Base-by-base conservation (phyloP, 495 filamentous ascomycete species). In the Paragyromitra xinjiangensis region DNA sequence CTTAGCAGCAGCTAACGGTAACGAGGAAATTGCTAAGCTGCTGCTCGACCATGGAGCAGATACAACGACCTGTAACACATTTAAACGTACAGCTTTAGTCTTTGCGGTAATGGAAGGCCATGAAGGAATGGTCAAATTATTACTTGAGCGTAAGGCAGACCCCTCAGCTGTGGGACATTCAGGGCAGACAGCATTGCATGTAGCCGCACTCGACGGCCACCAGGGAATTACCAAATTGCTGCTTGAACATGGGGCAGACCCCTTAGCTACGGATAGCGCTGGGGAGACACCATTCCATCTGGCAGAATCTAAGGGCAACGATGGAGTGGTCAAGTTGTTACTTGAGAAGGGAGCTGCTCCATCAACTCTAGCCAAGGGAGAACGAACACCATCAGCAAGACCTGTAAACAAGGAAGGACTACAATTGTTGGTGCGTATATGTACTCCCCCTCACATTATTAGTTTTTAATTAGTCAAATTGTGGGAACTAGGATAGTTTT, bases 1-100 rank as follows among this genome's bases (percentile, higher is more conserved):
- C 80, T 87, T 86, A 84, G 87, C 88, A 16, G 86, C 86, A 67
- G 85, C 83, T 34, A 86, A 85, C n/a, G 87, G 88, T 3, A 87
- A 87, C 75, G 80, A 81, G 69, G 80, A 79, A n/a, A 73, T 89
- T 19, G 85, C 83, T 19, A 83, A 86, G 78, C 65, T 86, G 82
- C 78, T 90, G 62, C 82, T 90, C 7, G 64, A 71, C 14, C 12
- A 14, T 16, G 64, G 29, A 83, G 78, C 14, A 45, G 44, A 66
- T 45, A 1, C 26, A 14, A 7, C 64, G 0, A 6, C 16, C 16
- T 16, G 44, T 3, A 63, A 65, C 34, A 37, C 6, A 4, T 12
- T 22, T 11, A 40, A 16, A 5, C 26, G 8, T 11, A 70, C 63
- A 12, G 29, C 64, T 1, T n/a, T 53, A 12, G 4, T 51, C 29